A percentile compares a stretch with the other conserved stretches of the same genome.
Conservation (phyloP, 2,329 filamentous ascomycete species). For the Pyrenochaeta sp. region DNA sequence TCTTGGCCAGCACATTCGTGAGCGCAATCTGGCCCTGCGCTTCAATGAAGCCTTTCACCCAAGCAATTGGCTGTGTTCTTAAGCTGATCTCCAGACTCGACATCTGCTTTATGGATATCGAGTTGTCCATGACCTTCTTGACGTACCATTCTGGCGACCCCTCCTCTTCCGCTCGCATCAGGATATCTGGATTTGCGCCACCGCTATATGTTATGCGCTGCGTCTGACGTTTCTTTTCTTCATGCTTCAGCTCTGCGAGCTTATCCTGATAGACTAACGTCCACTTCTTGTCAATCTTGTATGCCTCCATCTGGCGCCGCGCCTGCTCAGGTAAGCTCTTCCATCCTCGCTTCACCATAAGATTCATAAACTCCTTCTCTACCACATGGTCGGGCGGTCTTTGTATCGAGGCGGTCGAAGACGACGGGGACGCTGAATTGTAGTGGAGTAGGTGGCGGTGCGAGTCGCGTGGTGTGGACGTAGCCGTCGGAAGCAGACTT, state of each 20-base stretch:
- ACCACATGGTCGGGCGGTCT: slow-evolving; percentile 81
- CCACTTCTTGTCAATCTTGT: slow-evolving; percentile 96
- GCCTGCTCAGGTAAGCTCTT: slow-evolving; percentile 96
- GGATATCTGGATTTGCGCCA: slow-evolving; percentile 65
- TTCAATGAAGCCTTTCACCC: slow-evolving; percentile 96
- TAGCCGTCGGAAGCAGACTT: slow-evolving; percentile 49
- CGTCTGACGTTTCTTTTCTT: slow-evolving; percentile 85
- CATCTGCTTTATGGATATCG: slow-evolving; percentile 87
- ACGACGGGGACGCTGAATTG: slow-evolving; percentile 56
- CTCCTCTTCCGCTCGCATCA: slow-evolving; percentile 87
- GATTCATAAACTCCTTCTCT: slow-evolving; percentile 87
- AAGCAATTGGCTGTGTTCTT: slow-evolving; percentile 93
- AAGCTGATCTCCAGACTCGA: slow-evolving; percentile 94
- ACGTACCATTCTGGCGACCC: slow-evolving; percentile 99
- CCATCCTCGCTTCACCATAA: slow-evolving; percentile 98
- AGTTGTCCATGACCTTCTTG: slow-evolving; percentile 94
- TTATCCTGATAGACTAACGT: slow-evolving; percentile 95
- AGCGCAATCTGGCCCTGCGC: slow-evolving; percentile 96
- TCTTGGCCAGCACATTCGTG: slow-evolving; percentile 90
- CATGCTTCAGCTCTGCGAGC: slow-evolving; percentile 90
- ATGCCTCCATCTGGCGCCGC: slow-evolving; percentile 92
- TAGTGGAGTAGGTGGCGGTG: slow-evolving; percentile 53
- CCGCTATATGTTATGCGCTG: slow-evolving; percentile 70
- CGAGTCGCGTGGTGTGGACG: slow-evolving; percentile 52
- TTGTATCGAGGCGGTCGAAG: slow-evolving; percentile 65